phyloP scores from a whole-genome alignment of 2,329 filamentous ascomycete species.

The Hymenoscyphus linearis region DNA sequence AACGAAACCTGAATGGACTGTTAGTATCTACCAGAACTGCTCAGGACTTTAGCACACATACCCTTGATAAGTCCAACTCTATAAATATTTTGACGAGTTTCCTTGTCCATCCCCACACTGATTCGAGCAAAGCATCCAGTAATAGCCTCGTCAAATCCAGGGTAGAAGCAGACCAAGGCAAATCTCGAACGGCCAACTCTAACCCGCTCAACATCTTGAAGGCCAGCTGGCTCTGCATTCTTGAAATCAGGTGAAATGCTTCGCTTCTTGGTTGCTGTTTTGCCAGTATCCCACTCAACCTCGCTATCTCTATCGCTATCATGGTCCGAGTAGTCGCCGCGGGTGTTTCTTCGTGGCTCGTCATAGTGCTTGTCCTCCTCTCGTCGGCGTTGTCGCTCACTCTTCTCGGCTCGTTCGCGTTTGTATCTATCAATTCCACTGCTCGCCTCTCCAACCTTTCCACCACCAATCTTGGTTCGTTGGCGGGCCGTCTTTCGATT shows the following conservation, averaged over 20 bases:
- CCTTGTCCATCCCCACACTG: constrained; percentile 70
- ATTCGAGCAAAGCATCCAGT: constrained; percentile 81
- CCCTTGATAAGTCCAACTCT: constrained; percentile 85
- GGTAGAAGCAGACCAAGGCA: constrained; percentile 87
- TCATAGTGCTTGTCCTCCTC: constrained; percentile 56
- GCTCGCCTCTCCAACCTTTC: constrained; percentile 62
- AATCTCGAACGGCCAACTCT: constrained; percentile 83
- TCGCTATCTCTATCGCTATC: constrained; percentile 71
- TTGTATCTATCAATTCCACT: constrained; percentile 68
- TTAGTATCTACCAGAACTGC: constrained; percentile 25
- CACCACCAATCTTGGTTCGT: constrained; percentile 60
- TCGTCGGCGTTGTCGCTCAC: constrained; percentile 57
- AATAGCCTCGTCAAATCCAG: constrained; percentile 78
- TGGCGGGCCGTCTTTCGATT: constrained; percentile 69
- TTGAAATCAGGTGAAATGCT: constrained; percentile 37
- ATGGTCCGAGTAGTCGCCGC: constrained; percentile 51
- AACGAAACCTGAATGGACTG: constrained; percentile 55
- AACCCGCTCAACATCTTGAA: constrained; percentile 79
- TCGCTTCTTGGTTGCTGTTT: constrained; percentile 43
- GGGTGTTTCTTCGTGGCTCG: constrained; percentile 39
- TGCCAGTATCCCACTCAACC: constrained; percentile 65
- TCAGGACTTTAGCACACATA: constrained; percentile 35
- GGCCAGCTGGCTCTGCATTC: constrained; percentile 59
- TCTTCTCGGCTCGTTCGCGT: constrained; percentile 58
- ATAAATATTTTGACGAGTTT: constrained; percentile 71